A percentile compares a stretch with the other conserved stretches of the same genome.
These are phyloP conservation scores for Canna indica DNA, from an alignment of 176 grass and related monocot species.

Conservation along the genomic window DNA sequence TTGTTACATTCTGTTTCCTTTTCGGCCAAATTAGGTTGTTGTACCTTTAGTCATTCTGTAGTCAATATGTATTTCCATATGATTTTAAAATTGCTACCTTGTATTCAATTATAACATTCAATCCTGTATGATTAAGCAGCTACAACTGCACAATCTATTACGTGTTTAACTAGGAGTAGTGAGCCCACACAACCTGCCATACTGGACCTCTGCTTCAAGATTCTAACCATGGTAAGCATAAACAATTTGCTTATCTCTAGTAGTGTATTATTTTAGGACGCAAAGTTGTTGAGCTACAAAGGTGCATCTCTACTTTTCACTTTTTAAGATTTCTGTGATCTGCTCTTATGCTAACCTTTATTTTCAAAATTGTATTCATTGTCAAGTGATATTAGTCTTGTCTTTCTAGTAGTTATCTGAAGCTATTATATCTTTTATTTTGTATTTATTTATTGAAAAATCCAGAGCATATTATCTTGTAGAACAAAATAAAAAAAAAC, in stretches of 20 bases:
- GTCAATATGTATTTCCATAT: neutral
- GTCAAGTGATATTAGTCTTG: conserved; percentile 9
- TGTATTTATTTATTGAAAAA: neutral
- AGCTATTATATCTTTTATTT: neutral
- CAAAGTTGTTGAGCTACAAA: neutral
- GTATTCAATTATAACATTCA: no score
- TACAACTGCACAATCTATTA: neutral
- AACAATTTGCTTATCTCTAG: neutral
- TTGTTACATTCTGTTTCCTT: neutral
- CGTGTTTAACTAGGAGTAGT: no score
- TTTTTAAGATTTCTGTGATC: conserved; percentile 9
- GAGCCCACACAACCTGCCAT: neutral
- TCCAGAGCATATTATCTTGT: conserved; percentile 1
- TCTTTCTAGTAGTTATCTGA: neutral
- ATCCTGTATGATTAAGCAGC: neutral
- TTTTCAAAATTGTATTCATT: conserved; percentile 9
- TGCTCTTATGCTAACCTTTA: conserved; percentile 6
- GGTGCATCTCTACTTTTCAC: conserved; percentile 15
- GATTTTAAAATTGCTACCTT: no score
- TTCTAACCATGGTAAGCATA: neutral
- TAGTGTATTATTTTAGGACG: neutral
- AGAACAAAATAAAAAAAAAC: neutral
- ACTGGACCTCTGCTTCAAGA: conserved; percentile 5
- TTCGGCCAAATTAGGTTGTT: neutral
- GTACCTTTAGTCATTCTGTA: neutral